These are phyloP conservation scores for Lasiodiplodia theobromae DNA, from an alignment of 2,329 filamentous ascomycete species.

Conservation along the genomic window DNA sequence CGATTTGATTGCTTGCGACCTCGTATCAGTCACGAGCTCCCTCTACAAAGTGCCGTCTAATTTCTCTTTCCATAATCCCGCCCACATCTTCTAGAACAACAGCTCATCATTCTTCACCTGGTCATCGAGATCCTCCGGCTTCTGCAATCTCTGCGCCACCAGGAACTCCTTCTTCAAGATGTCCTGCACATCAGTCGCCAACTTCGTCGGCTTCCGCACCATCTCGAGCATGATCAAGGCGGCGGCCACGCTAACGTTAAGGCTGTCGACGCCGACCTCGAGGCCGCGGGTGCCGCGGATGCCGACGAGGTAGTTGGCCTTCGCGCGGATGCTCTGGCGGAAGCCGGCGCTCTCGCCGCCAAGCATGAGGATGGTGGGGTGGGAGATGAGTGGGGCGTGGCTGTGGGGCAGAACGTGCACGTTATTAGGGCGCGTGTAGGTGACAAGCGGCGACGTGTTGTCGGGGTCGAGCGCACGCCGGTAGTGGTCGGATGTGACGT, in stretches of 20 bases:
- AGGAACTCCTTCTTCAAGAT: not conserved
- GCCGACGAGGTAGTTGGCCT: slow-evolving; percentile 69
- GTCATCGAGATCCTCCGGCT: not conserved
- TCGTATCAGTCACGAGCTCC: not conserved
- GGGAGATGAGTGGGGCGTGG: slow-evolving; percentile 40
- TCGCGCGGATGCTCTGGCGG: slow-evolving; percentile 48
- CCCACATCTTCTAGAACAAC: not conserved
- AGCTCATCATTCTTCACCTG: not conserved
- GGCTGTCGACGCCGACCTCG: slow-evolving; percentile 74
- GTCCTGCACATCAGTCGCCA: not conserved
- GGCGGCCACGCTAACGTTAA: slow-evolving; percentile 92
- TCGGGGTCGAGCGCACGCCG: not conserved
- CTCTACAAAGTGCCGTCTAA: not conserved
- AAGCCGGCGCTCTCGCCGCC: slow-evolving; percentile 45
- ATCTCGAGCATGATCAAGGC: slow-evolving; percentile 78
- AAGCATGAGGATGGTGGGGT: slow-evolving; percentile 81
- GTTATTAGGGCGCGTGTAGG: slow-evolving; percentile 35
- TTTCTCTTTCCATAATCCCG: not conserved
- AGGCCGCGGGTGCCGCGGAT: slow-evolving; percentile 63
- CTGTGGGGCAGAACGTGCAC: slow-evolving; percentile 28
- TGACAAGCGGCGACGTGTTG: slow-evolving; percentile 32
- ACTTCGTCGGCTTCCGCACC: slow-evolving; percentile 44
- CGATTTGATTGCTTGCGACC: too few relatives aligned
- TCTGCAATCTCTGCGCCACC: not conserved
- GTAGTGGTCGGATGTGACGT: not conserved